Percentiles rank a stretch among this genome's conserved stretches.
Conservation (phyloP, 257 asterid species). For the Nicotiana noctiflora region DNA sequence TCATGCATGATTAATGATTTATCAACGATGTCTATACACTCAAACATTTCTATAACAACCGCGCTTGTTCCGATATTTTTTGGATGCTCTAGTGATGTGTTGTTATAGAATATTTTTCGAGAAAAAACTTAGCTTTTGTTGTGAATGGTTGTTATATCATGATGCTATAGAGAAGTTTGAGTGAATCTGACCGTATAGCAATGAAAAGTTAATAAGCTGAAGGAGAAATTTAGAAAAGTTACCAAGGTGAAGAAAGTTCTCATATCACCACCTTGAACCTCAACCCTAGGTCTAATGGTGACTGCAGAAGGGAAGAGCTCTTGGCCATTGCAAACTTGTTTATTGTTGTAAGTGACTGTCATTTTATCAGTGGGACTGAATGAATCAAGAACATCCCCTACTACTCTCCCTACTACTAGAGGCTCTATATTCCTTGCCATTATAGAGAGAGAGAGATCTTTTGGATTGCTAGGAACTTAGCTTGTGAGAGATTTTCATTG, state of each 20-base stretch:
- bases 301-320: slow-evolving; percentile 70
- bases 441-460: neutral
- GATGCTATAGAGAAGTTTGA: too few species aligned
- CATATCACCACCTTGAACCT: slow-evolving; percentile 55
- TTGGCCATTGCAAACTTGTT: slow-evolving; percentile 56
- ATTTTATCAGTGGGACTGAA: slow-evolving; percentile 41
- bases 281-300: slow-evolving; percentile 40
- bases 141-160: too few species aligned
- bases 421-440: slow-evolving; percentile 52
- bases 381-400: slow-evolving; percentile 63
- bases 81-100: too few species aligned
- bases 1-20: neutral
- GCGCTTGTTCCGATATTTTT: too few species aligned
- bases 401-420: slow-evolving; percentile 62
- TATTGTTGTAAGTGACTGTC: slow-evolving; percentile 36
- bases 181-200: too few species aligned
- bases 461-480: neutral
- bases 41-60: too few species aligned
- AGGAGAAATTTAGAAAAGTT: neutral
- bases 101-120: too few species aligned
- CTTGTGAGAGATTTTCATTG: neutral
- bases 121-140: too few species aligned
- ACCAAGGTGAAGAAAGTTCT: slow-evolving; percentile 74
- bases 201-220: neutral
- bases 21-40: neutral